Base-by-base conservation (phyloP, 1,284 basidiomycete species). In the Microbotryum lychnidis-dioicae region DNA sequence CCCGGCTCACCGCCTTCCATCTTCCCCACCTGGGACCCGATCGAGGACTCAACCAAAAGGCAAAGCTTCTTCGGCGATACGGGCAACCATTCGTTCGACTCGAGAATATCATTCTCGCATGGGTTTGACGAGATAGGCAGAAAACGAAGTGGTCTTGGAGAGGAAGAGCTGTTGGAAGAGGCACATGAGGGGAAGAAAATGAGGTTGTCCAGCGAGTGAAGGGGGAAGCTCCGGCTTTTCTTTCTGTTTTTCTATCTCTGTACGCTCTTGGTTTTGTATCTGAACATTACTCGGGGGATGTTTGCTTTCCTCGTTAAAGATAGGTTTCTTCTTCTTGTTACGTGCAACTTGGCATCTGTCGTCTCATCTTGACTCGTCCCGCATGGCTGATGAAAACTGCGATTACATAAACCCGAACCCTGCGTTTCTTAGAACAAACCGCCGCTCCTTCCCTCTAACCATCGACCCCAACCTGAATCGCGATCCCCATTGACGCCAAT, bases 401-500 rank as follows among this genome's bases (percentile, higher is more conserved):
- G 20, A n/a, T n/a, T n/a, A 12, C 31, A n/a, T 25, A n/a, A 25
- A 31, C 31, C 50, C 37, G 16, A 42, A 42, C 16, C 29, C 6
- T 9, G 20, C 6, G 21, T 52, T 20, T 5, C 27, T 29, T 9
- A 27, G 37, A 56, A 10, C 9, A 18, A 42, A 42, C 14, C 31
- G 37, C 37, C 37, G 5, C 16, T 12, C 12, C 12, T 3, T 16
- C 14, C 2, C 37, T 37, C 12, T 4, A 4, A 31, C 53, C 57
- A 45, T 67, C 58, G 8, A 67, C 59, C 3, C 63, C 63, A 6
- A 67, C 58, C 56, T 57, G 57, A 29, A 68, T 54, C 42, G 60
- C 60, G 71, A 83, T 80, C 57, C 80, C 80, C 81, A 82, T 82
- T 46, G 78, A 78, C 14, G 80, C 80, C 71, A 83, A 76, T 72